These are phyloP conservation scores for Rhodotorula sphaerocarpa DNA, from an alignment of 768 basidiomycete genomes.

Conservation along the genomic window DNA sequence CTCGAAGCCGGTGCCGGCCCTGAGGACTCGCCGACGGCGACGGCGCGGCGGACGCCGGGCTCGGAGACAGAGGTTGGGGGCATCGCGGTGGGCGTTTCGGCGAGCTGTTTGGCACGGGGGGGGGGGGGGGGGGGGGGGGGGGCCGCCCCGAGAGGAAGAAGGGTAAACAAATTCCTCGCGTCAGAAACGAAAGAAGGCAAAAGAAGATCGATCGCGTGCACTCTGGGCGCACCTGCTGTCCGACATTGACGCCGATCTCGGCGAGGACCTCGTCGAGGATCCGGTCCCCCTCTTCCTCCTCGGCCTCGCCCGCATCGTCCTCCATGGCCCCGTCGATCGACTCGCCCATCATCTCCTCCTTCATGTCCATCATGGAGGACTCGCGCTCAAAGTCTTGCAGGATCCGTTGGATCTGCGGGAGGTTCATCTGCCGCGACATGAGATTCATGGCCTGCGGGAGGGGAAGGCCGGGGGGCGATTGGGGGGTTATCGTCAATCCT, in stretches of 20 bases:
- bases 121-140: too few relatives aligned
- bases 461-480: neutral
- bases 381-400: constrained; percentile 98
- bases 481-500: too few relatives aligned
- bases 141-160: too few relatives aligned
- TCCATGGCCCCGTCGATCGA: constrained; percentile 91
- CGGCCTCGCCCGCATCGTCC: constrained; percentile 69
- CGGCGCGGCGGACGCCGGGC: constrained; percentile 55
- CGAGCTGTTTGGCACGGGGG: constrained; percentile 25
- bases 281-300: constrained; percentile 93
- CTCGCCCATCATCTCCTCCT: constrained; percentile 99
- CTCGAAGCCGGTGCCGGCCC: constrained; percentile 1
- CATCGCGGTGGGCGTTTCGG: constrained; percentile 38
- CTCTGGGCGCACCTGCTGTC: constrained; percentile 55
- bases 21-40: constrained; percentile 67
- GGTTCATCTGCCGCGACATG: constrained; percentile 93
- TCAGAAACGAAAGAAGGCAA: too few relatives aligned
- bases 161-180: too few relatives aligned
- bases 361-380: constrained; percentile 99
- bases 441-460: constrained; percentile 78
- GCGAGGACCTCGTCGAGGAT: constrained; percentile 92
- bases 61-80: constrained; percentile 47
- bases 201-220: neutral
- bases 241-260: constrained; percentile 86
- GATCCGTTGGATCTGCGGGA: constrained; percentile 87